These are phyloP conservation scores for Boechera stricta DNA, from an alignment of 345 rosid species.

Conservation along the genomic window DNA sequence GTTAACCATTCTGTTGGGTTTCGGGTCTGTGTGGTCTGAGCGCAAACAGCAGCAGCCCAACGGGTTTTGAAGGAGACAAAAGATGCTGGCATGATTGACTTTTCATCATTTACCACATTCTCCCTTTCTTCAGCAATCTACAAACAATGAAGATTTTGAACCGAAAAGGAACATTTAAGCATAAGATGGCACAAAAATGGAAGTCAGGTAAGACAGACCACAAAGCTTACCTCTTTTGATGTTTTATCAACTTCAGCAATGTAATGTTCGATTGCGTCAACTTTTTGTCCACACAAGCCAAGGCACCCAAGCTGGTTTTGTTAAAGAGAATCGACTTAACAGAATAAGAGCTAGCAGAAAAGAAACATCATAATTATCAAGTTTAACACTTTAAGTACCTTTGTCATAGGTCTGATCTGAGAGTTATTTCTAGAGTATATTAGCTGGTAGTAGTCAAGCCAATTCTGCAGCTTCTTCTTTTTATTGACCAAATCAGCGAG, in stretches of 20 bases:
- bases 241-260: conserved; percentile 69
- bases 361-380: neutral
- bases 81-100: conserved; percentile 85
- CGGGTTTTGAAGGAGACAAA: conserved; percentile 93
- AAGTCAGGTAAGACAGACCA: neutral
- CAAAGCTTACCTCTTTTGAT: conserved; percentile 68
- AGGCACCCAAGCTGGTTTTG: conserved; percentile 83
- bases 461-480: conserved; percentile 72
- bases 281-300: conserved; percentile 76
- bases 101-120: conserved; percentile 68
- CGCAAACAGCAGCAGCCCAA: conserved; percentile 98
- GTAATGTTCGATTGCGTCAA: conserved; percentile 77
- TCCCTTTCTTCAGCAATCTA: conserved; percentile 76
- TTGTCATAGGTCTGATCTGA: conserved; percentile 55
- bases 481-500: conserved; percentile 76
- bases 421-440: conserved; percentile 63
- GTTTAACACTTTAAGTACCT: conserved; percentile 55
- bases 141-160: conserved; percentile 34
- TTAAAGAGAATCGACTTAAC: conserved; percentile 21
- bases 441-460: conserved; percentile 85
- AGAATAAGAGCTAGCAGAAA: conserved; percentile 15
- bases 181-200: neutral
- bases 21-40: conserved; percentile 89
- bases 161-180: neutral
- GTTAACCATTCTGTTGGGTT: conserved; percentile 93